Evolutionary conservation across 306 rosid species (phyloP), one percentile per base, ranked within the genome.

Genomic region (Fagus sylvatica): DNA sequence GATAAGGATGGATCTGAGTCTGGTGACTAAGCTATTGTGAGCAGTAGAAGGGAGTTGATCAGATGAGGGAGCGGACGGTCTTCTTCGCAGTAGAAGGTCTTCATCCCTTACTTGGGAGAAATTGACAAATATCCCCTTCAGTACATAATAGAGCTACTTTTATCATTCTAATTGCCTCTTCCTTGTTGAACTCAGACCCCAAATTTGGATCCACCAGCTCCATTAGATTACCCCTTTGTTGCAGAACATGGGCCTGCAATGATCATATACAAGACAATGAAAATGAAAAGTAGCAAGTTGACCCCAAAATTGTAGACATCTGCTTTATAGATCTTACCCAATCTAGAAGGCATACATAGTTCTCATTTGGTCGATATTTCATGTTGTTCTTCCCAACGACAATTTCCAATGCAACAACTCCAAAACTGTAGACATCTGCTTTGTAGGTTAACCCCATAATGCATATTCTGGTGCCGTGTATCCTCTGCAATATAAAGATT

Each of bases 391-490:
- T 84, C 19, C 93, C 88, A 56, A 85, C 83, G 9, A 84, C 39
- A 53, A 76, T 19, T 80, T 91, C 96, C 80, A 89, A 70, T 48
- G 82, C 86, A 72, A 91, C 88, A 46, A 89, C 66, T 51, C 92
- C 89, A 16, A 75, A 91, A 76, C 90, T 87, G 59, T 87, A 91
- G 40, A 91, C 87, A 71, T 91, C 90, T 17, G 76, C 91, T 85
- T 89, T 89, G 43, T 82, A 62, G 1, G 84, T 84, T 84, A 55
- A 66, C 93, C 96, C 89, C 91, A 85, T 62, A 89, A 74, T 6
- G 90, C 90, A 87, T 91, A 91, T 42, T 89, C 93, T 1, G 90
- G 89, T 1, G 90, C 59, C 90, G 86, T 87, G 61, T 87, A 89
- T 49, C 92, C 96, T 75, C 89, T 87, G 81, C 80, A 82, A 78